Percentiles rank a stretch among this genome's conserved stretches.
Conservation (phyloP, 331 rosid species). For the Malus hybrid region DNA sequence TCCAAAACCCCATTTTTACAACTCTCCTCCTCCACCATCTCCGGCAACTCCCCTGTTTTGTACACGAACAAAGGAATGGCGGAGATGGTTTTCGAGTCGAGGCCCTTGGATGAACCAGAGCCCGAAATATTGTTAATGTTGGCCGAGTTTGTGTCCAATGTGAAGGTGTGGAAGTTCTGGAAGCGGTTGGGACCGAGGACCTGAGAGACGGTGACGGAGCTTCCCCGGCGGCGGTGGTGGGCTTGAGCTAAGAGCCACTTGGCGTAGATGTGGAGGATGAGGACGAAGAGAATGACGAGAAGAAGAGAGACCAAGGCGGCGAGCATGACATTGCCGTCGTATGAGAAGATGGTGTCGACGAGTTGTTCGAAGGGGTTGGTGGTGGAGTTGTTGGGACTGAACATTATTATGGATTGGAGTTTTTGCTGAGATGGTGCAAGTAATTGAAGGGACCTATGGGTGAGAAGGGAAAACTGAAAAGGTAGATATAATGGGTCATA, state of each 20-base stretch:
- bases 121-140: constrained; percentile 1
- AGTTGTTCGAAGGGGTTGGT: constrained; percentile 29
- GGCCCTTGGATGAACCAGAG: constrained; percentile 49
- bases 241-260: constrained; percentile 74
- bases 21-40: constrained; percentile 4
- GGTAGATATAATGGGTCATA: neutral
- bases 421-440: neutral
- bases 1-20: neutral
- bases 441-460: neutral
- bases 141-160: constrained; percentile 30
- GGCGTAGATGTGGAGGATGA: constrained; percentile 85
- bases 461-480: neutral
- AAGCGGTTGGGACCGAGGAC: constrained; percentile 49
- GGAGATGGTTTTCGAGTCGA: constrained; percentile 40
- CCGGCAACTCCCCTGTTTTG: constrained; percentile 11
- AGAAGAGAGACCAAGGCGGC: constrained; percentile 76
- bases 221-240: constrained; percentile 29
- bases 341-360: constrained; percentile 53
- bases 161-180: constrained; percentile 46
- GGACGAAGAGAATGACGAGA: constrained; percentile 79
- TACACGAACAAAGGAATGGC: constrained; percentile 61
- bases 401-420: neutral
- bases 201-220: constrained; percentile 47
- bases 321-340: constrained; percentile 71
- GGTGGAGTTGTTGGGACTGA: constrained; percentile 14